Evolutionary conservation across 176 grass and related monocot species (phyloP).

Genomic region (Typha latifolia): DNA sequence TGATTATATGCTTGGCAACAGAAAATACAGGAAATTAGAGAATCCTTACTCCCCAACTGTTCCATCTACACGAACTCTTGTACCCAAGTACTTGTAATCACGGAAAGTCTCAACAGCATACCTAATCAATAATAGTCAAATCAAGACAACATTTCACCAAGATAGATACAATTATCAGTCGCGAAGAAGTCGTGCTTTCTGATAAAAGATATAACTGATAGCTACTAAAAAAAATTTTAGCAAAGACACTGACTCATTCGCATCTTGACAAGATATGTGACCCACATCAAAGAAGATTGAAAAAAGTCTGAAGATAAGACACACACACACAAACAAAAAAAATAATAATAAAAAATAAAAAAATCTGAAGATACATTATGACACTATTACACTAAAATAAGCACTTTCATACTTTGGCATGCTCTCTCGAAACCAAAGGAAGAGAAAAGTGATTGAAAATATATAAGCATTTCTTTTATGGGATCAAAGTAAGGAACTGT

Average conservation of each 20-base stretch:
- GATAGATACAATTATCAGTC: not conserved
- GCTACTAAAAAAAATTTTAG: not conserved
- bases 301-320: no score
- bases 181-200: not conserved
- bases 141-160: constrained; percentile 7
- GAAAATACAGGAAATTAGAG: constrained; percentile 7
- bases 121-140: constrained; percentile 26
- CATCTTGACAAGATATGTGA: not conserved
- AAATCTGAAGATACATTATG: not conserved
- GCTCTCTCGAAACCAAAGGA: not conserved
- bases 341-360: no score
- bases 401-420: not conserved
- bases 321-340: no score
- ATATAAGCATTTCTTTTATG: not conserved
- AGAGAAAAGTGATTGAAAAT: not conserved
- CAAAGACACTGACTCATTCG: not conserved
- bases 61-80: constrained; percentile 66
- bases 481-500: not conserved
- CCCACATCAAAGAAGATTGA: not conserved
- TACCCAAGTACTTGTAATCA: constrained; percentile 85
- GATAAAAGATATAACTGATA: not conserved
- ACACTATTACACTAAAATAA: not conserved
- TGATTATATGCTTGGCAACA: not conserved
- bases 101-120: constrained; percentile 70
- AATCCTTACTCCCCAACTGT: constrained; percentile 85